These are phyloP conservation scores for Posidonia oceanica DNA, from an alignment of 116 monocot genomes.

Conservation along the genomic window DNA sequence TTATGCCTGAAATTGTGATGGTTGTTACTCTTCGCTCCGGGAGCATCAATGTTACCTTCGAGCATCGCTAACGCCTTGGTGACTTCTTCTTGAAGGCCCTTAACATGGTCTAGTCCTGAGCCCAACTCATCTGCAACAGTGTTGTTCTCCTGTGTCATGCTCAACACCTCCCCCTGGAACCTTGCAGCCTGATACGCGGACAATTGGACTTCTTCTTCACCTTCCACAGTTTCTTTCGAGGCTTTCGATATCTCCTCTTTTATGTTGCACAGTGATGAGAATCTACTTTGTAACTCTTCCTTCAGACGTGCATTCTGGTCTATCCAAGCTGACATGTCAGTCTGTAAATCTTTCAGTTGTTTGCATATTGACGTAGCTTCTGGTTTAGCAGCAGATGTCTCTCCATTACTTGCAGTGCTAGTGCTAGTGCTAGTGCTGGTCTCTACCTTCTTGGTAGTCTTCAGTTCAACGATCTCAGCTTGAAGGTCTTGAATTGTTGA, in stretches of 20 bases:
- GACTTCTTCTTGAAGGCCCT: conserved; percentile 37
- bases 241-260: conserved; percentile 65
- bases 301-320: conserved; percentile 50
- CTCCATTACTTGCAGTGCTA: neutral
- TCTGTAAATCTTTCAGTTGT: conserved; percentile 44
- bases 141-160: conserved; percentile 85
- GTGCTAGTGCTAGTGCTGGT: too few relatives aligned
- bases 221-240: conserved; percentile 10
- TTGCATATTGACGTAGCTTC: conserved; percentile 21
- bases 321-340: conserved; percentile 58
- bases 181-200: conserved; percentile 68
- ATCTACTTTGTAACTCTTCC: conserved; percentile 47
- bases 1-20: conserved; percentile 17
- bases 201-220: conserved; percentile 23
- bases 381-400: conserved; percentile 4
- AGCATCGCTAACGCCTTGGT: conserved; percentile 35
- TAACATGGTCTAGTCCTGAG: conserved; percentile 50
- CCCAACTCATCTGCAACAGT: conserved; percentile 56
- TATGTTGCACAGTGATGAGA: conserved; percentile 42
- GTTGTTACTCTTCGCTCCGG: neutral
- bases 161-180: conserved; percentile 78
- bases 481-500: conserved; percentile 12
- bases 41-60: neutral
- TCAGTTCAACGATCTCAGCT: conserved; percentile 12
- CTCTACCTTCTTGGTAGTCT: neutral